Conservation (phyloP, 2,329 filamentous ascomycete species). For the Pseudogymnoascus sp. region DNA sequence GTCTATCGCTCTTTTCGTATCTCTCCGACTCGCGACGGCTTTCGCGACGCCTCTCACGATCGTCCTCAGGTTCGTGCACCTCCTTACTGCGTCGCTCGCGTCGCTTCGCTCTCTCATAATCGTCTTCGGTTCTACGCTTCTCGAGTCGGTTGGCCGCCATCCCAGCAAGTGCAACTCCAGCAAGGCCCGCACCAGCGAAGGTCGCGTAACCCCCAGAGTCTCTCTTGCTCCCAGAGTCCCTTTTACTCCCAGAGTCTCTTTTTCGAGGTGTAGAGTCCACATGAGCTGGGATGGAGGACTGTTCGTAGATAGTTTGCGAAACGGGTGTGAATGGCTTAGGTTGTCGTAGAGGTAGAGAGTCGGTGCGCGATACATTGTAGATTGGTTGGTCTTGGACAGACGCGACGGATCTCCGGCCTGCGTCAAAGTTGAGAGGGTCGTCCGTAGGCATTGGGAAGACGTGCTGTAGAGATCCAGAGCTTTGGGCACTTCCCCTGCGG, state of each 20-base stretch:
- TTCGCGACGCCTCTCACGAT: constrained; percentile 1
- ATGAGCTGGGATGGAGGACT: constrained; percentile 19
- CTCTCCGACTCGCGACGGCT: background rate
- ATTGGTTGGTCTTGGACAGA: constrained; percentile 37
- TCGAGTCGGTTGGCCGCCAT: constrained; percentile 34
- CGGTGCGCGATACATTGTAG: constrained; percentile 33
- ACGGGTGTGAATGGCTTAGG: constrained; percentile 74
- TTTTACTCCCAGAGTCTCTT: background rate
- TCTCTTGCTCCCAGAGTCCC: background rate
- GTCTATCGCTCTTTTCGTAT: constrained; percentile 7
- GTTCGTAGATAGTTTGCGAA: constrained; percentile 59
- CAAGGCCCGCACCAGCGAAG: constrained; percentile 27
- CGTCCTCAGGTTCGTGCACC: background rate
- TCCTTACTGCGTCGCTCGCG: constrained; percentile 28
- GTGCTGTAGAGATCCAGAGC: constrained; percentile 45
- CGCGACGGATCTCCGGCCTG: constrained; percentile 43
- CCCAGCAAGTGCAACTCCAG: constrained; percentile 41
- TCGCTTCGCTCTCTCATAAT: constrained; percentile 25
- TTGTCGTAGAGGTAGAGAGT: constrained; percentile 68
- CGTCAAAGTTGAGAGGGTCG: constrained; percentile 59
- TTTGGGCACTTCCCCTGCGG: background rate
- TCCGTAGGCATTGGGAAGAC: constrained; percentile 62
- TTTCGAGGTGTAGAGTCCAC: constrained; percentile 7
- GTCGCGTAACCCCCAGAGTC: constrained; percentile 24
- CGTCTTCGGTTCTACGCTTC: constrained; percentile 25